Conservation (phyloP, 2,329 filamentous ascomycete genomes). For the Penicillium sp. region DNA sequence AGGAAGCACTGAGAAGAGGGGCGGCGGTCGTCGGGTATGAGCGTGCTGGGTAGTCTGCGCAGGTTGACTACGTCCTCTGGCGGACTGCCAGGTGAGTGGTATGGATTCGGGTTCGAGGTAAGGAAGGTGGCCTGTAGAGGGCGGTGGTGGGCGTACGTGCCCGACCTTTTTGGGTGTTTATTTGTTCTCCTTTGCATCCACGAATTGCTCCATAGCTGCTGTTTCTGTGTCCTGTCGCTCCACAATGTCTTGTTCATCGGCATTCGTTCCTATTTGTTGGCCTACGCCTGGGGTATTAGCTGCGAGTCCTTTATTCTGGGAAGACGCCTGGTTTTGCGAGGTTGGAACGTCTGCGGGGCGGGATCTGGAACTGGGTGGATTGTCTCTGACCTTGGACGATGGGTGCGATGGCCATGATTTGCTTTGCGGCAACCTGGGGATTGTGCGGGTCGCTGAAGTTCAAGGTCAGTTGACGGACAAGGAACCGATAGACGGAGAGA, state of each 20-base stretch:
- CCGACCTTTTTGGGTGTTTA: neutral
- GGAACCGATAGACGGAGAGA: neutral
- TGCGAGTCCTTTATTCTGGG: slow-evolving; percentile 10
- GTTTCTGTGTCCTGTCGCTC: slow-evolving; percentile 41
- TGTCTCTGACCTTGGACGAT: slow-evolving; percentile 74
- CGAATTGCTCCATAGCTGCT: slow-evolving; percentile 42
- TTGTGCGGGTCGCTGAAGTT: slow-evolving; percentile 58
- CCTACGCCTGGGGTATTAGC: slow-evolving; percentile 19
- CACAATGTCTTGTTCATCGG: slow-evolving; percentile 17
- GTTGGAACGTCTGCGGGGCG: slow-evolving; percentile 40
- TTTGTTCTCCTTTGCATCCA: slow-evolving; percentile 40
- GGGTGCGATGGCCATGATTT: slow-evolving; percentile 82
- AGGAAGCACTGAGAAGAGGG: slow-evolving; percentile 6
- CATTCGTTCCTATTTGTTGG: slow-evolving; percentile 7
- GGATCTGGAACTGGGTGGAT: slow-evolving; percentile 56
- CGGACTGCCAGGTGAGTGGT: slow-evolving; percentile 6
- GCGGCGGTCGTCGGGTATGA: slow-evolving; percentile 3
- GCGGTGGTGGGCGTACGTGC: neutral
- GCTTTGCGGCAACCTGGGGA: slow-evolving; percentile 69
- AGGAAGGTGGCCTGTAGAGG: neutral
- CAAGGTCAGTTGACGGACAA: slow-evolving; percentile 3
- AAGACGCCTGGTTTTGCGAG: slow-evolving; percentile 6
- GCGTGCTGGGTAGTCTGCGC: slow-evolving; percentile 18
- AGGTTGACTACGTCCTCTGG: slow-evolving; percentile 24
- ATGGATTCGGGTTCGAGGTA: slow-evolving; percentile 1